Conservation (phyloP, 129 eudicot species). For the Flaveria trinervia region DNA sequence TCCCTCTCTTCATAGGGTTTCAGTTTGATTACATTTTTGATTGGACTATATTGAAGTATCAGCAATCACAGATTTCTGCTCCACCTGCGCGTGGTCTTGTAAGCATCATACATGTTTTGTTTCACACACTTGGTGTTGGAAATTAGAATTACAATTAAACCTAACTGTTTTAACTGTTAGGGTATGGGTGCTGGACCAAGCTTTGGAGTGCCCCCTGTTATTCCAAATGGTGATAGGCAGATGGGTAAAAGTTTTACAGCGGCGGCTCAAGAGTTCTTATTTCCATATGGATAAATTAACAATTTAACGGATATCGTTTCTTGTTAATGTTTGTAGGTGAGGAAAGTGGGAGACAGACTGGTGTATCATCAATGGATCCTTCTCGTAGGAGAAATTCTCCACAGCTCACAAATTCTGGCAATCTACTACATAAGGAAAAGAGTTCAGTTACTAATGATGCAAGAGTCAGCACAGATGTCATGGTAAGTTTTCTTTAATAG, state of each 20-base stretch:
- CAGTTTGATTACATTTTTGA: constrained; percentile 96
- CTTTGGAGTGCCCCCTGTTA: constrained; percentile 70
- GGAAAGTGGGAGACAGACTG: constrained; percentile 53
- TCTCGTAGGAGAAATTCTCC: constrained; percentile 64
- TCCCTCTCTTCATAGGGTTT: constrained; percentile 55
- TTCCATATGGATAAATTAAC: background rate
- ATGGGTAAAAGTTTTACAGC: constrained; percentile 42
- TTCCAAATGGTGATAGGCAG: constrained; percentile 53
- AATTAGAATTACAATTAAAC: background rate
- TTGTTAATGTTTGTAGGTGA: constrained; percentile 51
- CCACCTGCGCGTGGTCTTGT: constrained; percentile 70
- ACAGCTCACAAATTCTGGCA: constrained; percentile 47
- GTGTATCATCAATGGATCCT: constrained; percentile 56
- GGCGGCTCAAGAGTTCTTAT: background rate
- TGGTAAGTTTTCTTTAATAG: constrained; percentile 41
- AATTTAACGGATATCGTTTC: background rate
- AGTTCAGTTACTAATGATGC: constrained; percentile 72
- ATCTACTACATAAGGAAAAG: constrained; percentile 55
- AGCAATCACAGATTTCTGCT: constrained; percentile 72
- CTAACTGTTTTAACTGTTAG: constrained; percentile 38
- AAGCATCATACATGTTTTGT: constrained; percentile 33
- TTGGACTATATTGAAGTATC: constrained; percentile 94
- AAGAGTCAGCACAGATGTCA: constrained; percentile 60
- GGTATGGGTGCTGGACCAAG: constrained; percentile 75
- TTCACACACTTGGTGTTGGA: constrained; percentile 3